Base-by-base conservation (phyloP, 495 filamentous ascomycete genomes). In the Xylaria venustula region DNA sequence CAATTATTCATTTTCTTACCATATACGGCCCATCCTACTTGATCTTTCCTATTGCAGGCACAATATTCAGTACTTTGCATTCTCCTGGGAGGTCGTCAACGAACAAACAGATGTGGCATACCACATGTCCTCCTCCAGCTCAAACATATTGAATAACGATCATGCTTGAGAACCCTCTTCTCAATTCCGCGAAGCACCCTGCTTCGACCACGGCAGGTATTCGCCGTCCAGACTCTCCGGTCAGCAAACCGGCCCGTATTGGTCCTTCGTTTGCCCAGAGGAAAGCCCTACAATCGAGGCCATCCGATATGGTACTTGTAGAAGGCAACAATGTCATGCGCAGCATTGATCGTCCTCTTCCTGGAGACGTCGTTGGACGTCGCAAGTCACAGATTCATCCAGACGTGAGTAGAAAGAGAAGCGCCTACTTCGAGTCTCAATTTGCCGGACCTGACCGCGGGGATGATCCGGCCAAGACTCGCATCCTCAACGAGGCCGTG, bases 401-500 rank as follows among this genome's bases (percentile, higher is more conserved):
- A 42, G 79, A 79, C 5, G 66, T 80, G 37, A 62, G 40, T 50
- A 69, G 76, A 50, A 64, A 65, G 67, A 72, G 75, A 65, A 74
- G 80, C 71, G 74, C 69, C 49, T 79, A 75, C 34, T 68, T 82
- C 44, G 78, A 82, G 55, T 70, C 70, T 41, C 82, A 81, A 2
- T 82, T 86, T 54, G 68, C 70, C 37, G 61, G 62, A 15, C 50
- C 65, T 0, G 70, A 68, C 40, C 64, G 74, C n/a, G 61, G 62
- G 19, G 62, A 54, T 22, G 72, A 70, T 53, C 65, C 82, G 9
- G 80, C 84, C 9, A 78, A 77, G 58, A 83, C 89, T 45, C 79
- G 83, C 28, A 74, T 91, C 20, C 71, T 73, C 15, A 84, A 83
- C 60, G 84, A 92, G 61, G 86, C 90, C 17, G 78, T 89, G 53